Percentiles rank a stretch among this genome's conserved stretches.
Conservation (phyloP, 306 rosid genomes). For the Glycine tomentella region DNA sequence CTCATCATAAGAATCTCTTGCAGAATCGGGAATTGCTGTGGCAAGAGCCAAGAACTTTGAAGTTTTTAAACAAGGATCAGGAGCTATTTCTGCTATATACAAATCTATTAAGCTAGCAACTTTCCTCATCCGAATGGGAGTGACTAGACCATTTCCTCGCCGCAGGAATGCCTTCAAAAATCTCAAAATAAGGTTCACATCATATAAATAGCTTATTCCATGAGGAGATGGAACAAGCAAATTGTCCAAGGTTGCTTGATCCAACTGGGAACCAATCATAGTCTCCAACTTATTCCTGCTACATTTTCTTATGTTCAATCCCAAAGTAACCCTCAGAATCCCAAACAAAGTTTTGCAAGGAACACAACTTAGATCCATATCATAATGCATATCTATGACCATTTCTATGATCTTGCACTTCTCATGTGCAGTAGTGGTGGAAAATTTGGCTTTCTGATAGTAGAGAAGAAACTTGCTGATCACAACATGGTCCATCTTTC, state of each 20-base stretch:
- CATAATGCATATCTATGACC: constrained; percentile 66
- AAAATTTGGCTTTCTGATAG: constrained; percentile 75
- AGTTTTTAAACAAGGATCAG: constrained; percentile 85
- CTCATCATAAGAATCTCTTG: constrained; percentile 80
- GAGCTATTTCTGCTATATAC: constrained; percentile 92
- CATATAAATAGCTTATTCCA: constrained; percentile 73
- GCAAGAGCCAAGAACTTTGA: constrained; percentile 79
- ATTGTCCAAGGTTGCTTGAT: constrained; percentile 81
- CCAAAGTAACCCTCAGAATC: constrained; percentile 65
- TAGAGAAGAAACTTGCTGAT: constrained; percentile 74
- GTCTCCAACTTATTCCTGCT: constrained; percentile 80
- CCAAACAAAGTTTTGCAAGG: constrained; percentile 79
- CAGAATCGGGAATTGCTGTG: constrained; percentile 74
- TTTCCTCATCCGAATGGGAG: constrained; percentile 59
- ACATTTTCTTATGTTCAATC: constrained; percentile 64
- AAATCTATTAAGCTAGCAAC: constrained; percentile 78
- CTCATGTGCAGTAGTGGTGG: constrained; percentile 50
- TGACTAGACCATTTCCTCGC: constrained; percentile 41
- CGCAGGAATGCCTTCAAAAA: constrained; percentile 69
- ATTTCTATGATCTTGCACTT: constrained; percentile 65
- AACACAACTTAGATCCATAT: constrained; percentile 61
- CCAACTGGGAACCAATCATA: constrained; percentile 86
- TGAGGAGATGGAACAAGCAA: constrained; percentile 88
- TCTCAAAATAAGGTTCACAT: constrained; percentile 86
- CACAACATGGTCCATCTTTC: constrained; percentile 67